A percentile compares a stretch with the other conserved stretches of the same genome.
Evolutionary conservation across 805 yeast species (phyloP).

Genomic region (Candida taoyuanica): DNA sequence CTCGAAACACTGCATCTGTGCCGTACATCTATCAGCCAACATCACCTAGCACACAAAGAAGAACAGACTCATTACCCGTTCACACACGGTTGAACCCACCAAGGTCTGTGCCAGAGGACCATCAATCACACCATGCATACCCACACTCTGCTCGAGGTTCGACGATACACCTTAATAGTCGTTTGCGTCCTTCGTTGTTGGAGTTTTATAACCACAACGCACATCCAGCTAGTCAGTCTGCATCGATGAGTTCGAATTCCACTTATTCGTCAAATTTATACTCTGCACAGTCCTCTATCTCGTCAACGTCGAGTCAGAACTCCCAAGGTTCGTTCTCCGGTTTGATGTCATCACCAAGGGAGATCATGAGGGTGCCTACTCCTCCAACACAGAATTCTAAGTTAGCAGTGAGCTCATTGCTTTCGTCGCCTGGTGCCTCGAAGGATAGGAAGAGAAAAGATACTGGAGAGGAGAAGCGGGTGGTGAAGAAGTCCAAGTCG

Average conservation of each 20-base stretch:
- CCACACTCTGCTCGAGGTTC: constrained; percentile 10
- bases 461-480: not conserved
- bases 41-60: constrained; percentile 2
- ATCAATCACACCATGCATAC: constrained; percentile 5
- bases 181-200: constrained; percentile 24
- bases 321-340: constrained; percentile 20
- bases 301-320: constrained; percentile 24
- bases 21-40: constrained; percentile 17
- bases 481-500: constrained; percentile 10
- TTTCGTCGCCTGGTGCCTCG: constrained; percentile 14
- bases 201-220: constrained; percentile 18
- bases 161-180: constrained; percentile 15
- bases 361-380: too few relatives aligned
- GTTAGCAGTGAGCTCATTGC: constrained; percentile 22
- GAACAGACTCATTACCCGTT: constrained; percentile 20
- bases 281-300: constrained; percentile 24
- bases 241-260: constrained; percentile 21
- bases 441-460: constrained; percentile 4
- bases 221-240: constrained; percentile 3
- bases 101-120: constrained; percentile 21
- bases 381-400: constrained; percentile 1
- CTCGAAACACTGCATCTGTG: constrained; percentile 8
- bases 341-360: not conserved
- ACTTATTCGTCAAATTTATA: constrained; percentile 18
- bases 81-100: constrained; percentile 17